A percentile compares a stretch with the other conserved stretches of the same genome.
phyloP scores from a whole-genome alignment of 2,329 filamentous ascomycete genomes.

The Paraphaeosphaeria minitans region DNA sequence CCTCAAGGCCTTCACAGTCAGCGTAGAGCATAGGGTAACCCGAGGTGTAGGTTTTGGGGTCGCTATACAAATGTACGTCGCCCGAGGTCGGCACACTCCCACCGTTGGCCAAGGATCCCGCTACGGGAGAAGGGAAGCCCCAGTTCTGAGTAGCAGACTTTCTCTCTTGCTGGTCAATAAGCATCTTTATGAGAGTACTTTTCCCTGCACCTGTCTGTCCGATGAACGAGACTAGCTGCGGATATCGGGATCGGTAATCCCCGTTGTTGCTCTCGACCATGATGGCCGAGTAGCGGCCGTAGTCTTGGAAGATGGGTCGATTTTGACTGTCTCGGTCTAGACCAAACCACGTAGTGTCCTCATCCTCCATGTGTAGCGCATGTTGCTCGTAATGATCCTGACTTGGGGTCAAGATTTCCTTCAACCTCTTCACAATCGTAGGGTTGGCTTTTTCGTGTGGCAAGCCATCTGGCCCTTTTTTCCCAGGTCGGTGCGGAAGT shows the following conservation, averaged over 20 bases:
- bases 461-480: conserved; percentile 15
- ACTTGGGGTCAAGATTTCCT: conserved; percentile 15
- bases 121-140: conserved; percentile 27
- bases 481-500: conserved; percentile 8
- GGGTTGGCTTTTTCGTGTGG: conserved; percentile 23
- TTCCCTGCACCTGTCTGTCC: conserved; percentile 57
- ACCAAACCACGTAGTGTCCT: conserved; percentile 26
- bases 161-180: conserved; percentile 44
- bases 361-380: conserved; percentile 17
- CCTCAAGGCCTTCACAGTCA: conserved; percentile 60
- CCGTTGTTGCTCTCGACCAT: not conserved
- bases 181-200: conserved; percentile 56
- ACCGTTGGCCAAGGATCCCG: conserved; percentile 10
- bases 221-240: conserved; percentile 51
- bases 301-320: not conserved
- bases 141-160: not conserved
- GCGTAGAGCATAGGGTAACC: conserved; percentile 55
- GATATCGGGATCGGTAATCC: conserved; percentile 25
- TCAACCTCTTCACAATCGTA: conserved; percentile 16
- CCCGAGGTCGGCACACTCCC: conserved; percentile 22
- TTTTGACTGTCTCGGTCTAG: conserved; percentile 11
- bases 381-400: conserved; percentile 8
- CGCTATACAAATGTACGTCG: conserved; percentile 53
- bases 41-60: conserved; percentile 50
- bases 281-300: not conserved